Evolutionary conservation across 345 rosid species (phyloP).

Genomic region (Hibiscus syriacus): DNA sequence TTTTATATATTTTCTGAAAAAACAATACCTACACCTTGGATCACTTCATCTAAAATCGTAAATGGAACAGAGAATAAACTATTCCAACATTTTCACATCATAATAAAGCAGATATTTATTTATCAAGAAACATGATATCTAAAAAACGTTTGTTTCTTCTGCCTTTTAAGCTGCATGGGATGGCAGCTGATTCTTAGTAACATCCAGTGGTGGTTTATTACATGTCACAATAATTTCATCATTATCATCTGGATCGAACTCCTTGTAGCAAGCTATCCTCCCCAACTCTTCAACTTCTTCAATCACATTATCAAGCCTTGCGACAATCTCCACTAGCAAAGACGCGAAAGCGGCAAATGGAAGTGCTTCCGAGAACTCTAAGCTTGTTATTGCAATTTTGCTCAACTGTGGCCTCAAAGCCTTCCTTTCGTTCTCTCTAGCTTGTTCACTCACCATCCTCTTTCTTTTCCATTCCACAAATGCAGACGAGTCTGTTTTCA

Average conservation of each 20-base stretch:
- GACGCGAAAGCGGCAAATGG: slow-evolving; percentile 86
- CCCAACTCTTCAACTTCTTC: slow-evolving; percentile 32
- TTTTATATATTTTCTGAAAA: too few relatives aligned
- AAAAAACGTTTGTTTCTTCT: not conserved
- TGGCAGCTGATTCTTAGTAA: slow-evolving; percentile 2
- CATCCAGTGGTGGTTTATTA: not conserved
- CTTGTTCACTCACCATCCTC: slow-evolving; percentile 15
- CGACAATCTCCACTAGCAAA: slow-evolving; percentile 14
- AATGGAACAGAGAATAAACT: too few relatives aligned
- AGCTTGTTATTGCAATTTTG: slow-evolving; percentile 48
- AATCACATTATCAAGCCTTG: slow-evolving; percentile 53
- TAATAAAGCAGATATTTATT: not conserved
- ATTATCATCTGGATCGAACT: slow-evolving; percentile 21
- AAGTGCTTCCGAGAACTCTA: slow-evolving; percentile 75
- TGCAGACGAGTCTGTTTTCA: slow-evolving; percentile 61
- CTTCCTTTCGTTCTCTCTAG: slow-evolving; percentile 34
- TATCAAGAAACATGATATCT: not conserved
- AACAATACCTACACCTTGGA: too few relatives aligned
- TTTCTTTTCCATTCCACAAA: slow-evolving; percentile 49
- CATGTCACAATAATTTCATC: not conserved
- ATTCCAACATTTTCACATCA: not conserved
- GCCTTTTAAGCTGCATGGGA: not conserved
- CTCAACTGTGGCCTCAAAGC: slow-evolving; percentile 61
- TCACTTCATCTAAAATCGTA: too few relatives aligned
- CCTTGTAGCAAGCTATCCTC: too few relatives aligned